Conservation (phyloP, 2,329 filamentous ascomycete genomes). For the Fusarium sp. region DNA sequence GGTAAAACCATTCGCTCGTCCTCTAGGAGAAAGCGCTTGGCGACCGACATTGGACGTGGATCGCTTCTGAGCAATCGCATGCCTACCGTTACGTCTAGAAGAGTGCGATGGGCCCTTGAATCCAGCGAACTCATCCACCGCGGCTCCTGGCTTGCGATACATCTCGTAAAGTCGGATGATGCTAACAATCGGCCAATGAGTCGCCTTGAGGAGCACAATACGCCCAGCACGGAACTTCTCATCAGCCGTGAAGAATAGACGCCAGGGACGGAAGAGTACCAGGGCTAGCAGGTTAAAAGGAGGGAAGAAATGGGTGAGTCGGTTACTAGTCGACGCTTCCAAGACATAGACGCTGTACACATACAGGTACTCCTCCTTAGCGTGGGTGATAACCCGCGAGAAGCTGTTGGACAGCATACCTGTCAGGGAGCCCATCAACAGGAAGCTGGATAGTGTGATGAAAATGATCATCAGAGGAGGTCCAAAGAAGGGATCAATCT, state of each 20-base stretch:
- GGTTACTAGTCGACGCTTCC: constrained; percentile 75
- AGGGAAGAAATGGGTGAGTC: constrained; percentile 77
- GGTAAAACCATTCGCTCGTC: constrained; percentile 30
- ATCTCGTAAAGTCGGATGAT: constrained; percentile 76
- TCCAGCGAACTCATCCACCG: constrained; percentile 59
- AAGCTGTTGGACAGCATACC: constrained; percentile 84
- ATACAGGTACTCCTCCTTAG: constrained; percentile 82
- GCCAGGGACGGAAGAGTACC: constrained; percentile 76
- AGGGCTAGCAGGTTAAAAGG: constrained; percentile 81
- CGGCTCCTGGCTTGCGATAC: constrained; percentile 54
- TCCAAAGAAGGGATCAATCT: constrained; percentile 70
- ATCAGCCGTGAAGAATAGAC: constrained; percentile 74
- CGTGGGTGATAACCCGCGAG: constrained; percentile 71
- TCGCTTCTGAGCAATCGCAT: constrained; percentile 29
- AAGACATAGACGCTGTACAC: constrained; percentile 77
- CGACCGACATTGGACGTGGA: constrained; percentile 36
- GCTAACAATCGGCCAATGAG: constrained; percentile 76
- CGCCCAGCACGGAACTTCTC: constrained; percentile 71
- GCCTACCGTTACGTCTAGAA: constrained; percentile 39
- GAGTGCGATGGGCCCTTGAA: constrained; percentile 61
- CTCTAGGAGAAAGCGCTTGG: constrained; percentile 32
- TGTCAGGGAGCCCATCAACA: constrained; percentile 82
- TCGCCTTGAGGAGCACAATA: constrained; percentile 72
- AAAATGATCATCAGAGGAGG: constrained; percentile 78
- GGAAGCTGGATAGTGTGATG: constrained; percentile 80